phyloP scores from a whole-genome alignment of 495 filamentous ascomycete species.

The Penicillium ucsense region DNA sequence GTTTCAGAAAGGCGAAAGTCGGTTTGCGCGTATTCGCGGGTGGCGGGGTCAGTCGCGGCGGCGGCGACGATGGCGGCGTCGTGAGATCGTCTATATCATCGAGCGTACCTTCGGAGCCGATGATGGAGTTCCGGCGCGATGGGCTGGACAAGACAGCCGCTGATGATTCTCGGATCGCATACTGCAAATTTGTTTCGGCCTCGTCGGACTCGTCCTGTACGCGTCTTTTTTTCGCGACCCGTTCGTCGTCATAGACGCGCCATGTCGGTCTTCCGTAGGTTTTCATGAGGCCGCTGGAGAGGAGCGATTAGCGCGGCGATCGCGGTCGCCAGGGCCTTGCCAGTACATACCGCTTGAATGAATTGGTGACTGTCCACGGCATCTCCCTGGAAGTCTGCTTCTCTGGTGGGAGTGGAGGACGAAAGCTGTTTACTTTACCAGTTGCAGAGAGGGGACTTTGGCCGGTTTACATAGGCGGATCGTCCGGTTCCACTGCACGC shows the following conservation, averaged over 20 bases:
- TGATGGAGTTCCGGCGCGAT: slow-evolving; percentile 35
- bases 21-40: slow-evolving; percentile 47
- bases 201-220: slow-evolving; percentile 35
- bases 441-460: slow-evolving; percentile 7
- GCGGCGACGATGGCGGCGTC: slow-evolving; percentile 44
- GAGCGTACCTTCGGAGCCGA: slow-evolving; percentile 37
- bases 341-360: slow-evolving; percentile 41
- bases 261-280: slow-evolving; percentile 42
- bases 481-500: slow-evolving; percentile 22
- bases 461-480: slow-evolving; percentile 16
- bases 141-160: slow-evolving; percentile 41
- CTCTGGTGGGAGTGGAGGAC: slow-evolving; percentile 1
- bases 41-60: slow-evolving; percentile 45
- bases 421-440: slow-evolving; percentile 10
- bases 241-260: slow-evolving; percentile 41
- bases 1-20: slow-evolving; percentile 44
- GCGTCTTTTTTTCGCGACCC: slow-evolving; percentile 39
- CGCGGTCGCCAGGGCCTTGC: background rate
- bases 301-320: slow-evolving; percentile 1
- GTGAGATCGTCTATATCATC: slow-evolving; percentile 39
- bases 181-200: slow-evolving; percentile 38
- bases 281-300: slow-evolving; percentile 40
- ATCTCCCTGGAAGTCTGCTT: slow-evolving; percentile 27
- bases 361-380: slow-evolving; percentile 50
- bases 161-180: slow-evolving; percentile 41